These are phyloP conservation scores for Ploettnerulaceae sp. DNA, from an alignment of 2,329 filamentous ascomycete species.

Conservation along the genomic window DNA sequence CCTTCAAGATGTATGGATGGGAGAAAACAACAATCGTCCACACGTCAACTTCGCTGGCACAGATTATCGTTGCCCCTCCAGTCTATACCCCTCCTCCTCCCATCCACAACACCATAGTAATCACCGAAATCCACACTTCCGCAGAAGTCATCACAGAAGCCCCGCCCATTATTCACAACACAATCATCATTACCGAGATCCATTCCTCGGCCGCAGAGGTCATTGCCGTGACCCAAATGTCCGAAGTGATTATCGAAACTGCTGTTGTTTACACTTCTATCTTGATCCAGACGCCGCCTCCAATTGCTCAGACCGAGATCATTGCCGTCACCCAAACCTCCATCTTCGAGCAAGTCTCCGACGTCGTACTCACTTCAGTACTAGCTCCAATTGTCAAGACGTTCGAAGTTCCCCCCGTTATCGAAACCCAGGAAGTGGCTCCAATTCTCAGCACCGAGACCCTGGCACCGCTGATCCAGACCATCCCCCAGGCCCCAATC, in stretches of 20 bases:
- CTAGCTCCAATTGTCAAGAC: not conserved
- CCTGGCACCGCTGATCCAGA: slow-evolving; percentile 3
- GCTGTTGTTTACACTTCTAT: slow-evolving; percentile 4
- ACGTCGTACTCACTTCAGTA: not conserved
- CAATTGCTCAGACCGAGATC: not conserved
- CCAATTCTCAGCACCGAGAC: slow-evolving; percentile 6
- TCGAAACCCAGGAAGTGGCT: slow-evolving; percentile 2
- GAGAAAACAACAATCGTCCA: not conserved
- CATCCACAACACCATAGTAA: not conserved
- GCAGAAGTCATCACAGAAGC: slow-evolving; percentile 1
- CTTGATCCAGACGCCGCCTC: slow-evolving; percentile 1
- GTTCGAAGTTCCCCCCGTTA: not conserved
- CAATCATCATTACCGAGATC: not conserved
- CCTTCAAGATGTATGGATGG: slow-evolving; percentile 4
- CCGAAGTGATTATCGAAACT: not conserved
- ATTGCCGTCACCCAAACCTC: not conserved
- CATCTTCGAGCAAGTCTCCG: not conserved
- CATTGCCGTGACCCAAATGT: not conserved
- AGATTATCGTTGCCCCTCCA: not conserved
- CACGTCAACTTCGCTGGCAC: not conserved
- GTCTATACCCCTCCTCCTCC: not conserved
- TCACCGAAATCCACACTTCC: slow-evolving; percentile 3
- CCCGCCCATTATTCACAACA: no score
- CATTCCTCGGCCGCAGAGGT: not conserved
- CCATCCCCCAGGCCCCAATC: not conserved